Conservation (phyloP, 441 rosid species). For the Croton setiger region DNA sequence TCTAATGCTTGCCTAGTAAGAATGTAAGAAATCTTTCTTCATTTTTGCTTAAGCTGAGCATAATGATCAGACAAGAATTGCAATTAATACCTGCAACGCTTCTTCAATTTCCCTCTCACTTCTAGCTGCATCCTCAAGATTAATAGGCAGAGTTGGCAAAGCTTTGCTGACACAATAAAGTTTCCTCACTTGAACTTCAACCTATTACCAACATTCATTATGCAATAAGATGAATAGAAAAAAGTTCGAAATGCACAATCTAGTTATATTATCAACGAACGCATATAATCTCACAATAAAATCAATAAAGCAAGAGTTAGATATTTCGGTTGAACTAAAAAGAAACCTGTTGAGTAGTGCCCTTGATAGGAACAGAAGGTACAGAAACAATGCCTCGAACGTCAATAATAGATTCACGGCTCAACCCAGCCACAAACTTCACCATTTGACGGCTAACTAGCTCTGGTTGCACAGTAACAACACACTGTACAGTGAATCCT, state of each 20-base stretch:
- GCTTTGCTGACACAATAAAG: constrained; percentile 61
- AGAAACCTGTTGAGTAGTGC: constrained; percentile 62
- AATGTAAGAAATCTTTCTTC: background rate
- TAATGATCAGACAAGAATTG: background rate
- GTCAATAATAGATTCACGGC: constrained; percentile 62
- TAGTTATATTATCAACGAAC: too few relatives aligned
- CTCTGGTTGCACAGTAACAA: constrained; percentile 45
- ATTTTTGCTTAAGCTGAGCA: background rate
- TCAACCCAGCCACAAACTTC: constrained; percentile 45
- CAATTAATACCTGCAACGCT: constrained; percentile 49
- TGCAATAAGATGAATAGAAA: too few relatives aligned
- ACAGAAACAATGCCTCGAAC: constrained; percentile 50
- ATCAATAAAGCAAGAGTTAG: too few relatives aligned
- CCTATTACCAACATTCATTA: constrained; percentile 27
- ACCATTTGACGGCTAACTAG: constrained; percentile 62
- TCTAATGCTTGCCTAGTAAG: too few relatives aligned
- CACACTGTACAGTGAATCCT: constrained; percentile 73
- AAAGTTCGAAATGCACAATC: too few relatives aligned
- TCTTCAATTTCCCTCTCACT: constrained; percentile 71
- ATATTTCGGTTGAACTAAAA: background rate
- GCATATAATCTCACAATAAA: too few relatives aligned
- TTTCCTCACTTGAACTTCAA: constrained; percentile 59
- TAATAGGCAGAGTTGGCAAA: constrained; percentile 49
- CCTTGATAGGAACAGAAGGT: constrained; percentile 48
- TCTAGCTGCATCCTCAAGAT: constrained; percentile 75